Evolutionary conservation across 768 basidiomycete genomes (phyloP).

Genomic region (Suillus fuscotomentosus): DNA sequence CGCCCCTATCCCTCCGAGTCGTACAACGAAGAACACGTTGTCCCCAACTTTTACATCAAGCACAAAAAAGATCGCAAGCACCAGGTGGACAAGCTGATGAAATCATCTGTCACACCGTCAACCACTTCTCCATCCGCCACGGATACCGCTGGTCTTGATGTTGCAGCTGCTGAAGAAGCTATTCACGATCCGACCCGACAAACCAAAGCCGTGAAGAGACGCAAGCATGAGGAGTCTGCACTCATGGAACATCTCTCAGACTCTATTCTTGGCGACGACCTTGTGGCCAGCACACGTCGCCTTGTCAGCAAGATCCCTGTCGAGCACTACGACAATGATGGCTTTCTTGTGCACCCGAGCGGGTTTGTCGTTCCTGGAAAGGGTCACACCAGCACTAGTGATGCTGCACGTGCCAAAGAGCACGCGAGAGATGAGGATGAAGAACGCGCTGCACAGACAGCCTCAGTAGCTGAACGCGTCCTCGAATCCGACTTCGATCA

Average conservation of each 20-base stretch:
- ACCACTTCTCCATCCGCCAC: conserved; percentile 7
- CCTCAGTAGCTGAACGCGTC: conserved; percentile 29
- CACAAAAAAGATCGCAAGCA: conserved; percentile 21
- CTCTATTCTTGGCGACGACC: conserved; percentile 20
- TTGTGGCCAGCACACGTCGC: conserved; percentile 28
- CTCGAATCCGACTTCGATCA: conserved; percentile 28
- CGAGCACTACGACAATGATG: conserved; percentile 19
- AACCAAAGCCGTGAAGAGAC: neutral
- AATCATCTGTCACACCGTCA: conserved; percentile 6
- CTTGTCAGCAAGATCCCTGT: conserved; percentile 26
- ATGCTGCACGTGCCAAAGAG: conserved; percentile 24
- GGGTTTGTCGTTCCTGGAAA: conserved; percentile 30
- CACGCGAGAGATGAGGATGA: conserved; percentile 18
- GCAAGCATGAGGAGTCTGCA: conserved; percentile 12
- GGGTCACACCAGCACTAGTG: conserved; percentile 24
- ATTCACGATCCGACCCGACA: conserved; percentile 8
- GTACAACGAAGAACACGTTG: conserved; percentile 21
- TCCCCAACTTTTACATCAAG: conserved; percentile 27
- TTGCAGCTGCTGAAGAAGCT: neutral
- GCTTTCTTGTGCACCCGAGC: conserved; percentile 23
- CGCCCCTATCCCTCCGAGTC: conserved; percentile 20
- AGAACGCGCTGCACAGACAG: conserved; percentile 27
- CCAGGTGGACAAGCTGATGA: neutral
- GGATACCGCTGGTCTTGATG: conserved; percentile 5
- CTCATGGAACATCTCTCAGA: conserved; percentile 23